Evolutionary conservation across 495 filamentous ascomycete genomes (phyloP), one percentile per base, ranked within the genome.

Genomic region (Sordaria brevicollis): DNA sequence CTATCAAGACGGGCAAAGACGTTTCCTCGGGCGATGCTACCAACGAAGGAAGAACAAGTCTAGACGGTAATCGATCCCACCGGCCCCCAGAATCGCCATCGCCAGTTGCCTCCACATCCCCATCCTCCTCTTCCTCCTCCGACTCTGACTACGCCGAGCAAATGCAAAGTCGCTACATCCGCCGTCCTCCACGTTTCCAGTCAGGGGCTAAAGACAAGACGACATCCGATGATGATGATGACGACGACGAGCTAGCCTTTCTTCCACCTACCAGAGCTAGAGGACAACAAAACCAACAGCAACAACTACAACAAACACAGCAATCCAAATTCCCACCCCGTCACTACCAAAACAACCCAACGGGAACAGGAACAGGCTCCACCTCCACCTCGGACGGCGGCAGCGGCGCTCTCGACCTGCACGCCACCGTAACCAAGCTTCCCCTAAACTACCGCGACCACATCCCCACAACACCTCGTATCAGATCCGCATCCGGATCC

Each of bases 221-320:
- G 3, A 36, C 29, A 19, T 74, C 68, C 37, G 76, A 68, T 17
- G 81, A 81, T 36, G 83, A 88, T 34, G 88, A 88, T 39, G 86
- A 88, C 62, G 87, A 87, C 13, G 83, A 83, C 35, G 83, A 85
- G 65, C 91, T 91, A 1, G 89, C 91, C 1, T 96, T 94, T 74
- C 84, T 95, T 3, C 93, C 93, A 1, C 87, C 92, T 73, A 69
- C 57, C 8, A 54, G 68, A 21, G 62, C 66, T 2, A 67, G 49
- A 66, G 25, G 31, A 57, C 41, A 49, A 0, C 41, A 49, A 11
- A 13, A 36, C 10, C 35, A 38, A 15, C 36, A 37, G 3, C 36
- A 37, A 13, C 38, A 19, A 2, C 38, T 17, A 2, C 19, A 25
- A 4, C 41, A 29, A 68, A 0, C 69, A 65, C 31, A 43, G 9